Evolutionary conservation across 2,329 filamentous ascomycete species (phyloP), one percentile per base, ranked within the genome.

Genomic region (Xylaria sp.): DNA sequence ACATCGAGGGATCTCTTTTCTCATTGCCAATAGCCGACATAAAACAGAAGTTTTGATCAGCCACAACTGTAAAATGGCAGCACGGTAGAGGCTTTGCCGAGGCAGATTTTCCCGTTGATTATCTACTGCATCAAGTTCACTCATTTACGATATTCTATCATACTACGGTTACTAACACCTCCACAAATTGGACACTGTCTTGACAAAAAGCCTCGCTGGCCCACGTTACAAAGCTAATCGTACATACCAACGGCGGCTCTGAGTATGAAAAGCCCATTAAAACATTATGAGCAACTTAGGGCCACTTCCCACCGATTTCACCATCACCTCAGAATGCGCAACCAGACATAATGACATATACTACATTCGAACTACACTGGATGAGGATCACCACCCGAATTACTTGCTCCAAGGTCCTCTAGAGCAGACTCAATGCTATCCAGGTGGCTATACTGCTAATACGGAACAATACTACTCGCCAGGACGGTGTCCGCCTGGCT

Each of bases 391-490:
- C 42, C 16, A 21, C 10, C n/a, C n/a, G 18, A 12, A 21, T 5
- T 62, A 53, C 37, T 23, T 54, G 13, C 16, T 63, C 8, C 51
- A 35, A 48, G 61, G 61, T 16, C 51, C 61, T 2, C 1, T 47
- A 8, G 42, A 57, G 25, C 61, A 63, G 5, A 57, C 61, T 5
- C 18, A 25, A 16, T 63, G 51, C 40, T 63, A 37, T 40, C 61
- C 40, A 9, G 23, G 51, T 37, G 23, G 40, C 3, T 63, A 63
- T 27, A 5, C 51, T 8, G 61, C 50, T 40, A 47, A 35, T 4
- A 63, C 61, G 6, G 32, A 63, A 63, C 61, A 50, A 40, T 63
- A 63, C 21, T 63, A 63, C 51, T 63, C 61, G 13, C 61, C 61
- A 1, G 61, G 23, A 8, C 50, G n/a, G 16, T 63, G 61, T 35